These are phyloP conservation scores for Oropetium thomaeum DNA, from an alignment of 176 grass and related monocot species.

Conservation along the genomic window DNA sequence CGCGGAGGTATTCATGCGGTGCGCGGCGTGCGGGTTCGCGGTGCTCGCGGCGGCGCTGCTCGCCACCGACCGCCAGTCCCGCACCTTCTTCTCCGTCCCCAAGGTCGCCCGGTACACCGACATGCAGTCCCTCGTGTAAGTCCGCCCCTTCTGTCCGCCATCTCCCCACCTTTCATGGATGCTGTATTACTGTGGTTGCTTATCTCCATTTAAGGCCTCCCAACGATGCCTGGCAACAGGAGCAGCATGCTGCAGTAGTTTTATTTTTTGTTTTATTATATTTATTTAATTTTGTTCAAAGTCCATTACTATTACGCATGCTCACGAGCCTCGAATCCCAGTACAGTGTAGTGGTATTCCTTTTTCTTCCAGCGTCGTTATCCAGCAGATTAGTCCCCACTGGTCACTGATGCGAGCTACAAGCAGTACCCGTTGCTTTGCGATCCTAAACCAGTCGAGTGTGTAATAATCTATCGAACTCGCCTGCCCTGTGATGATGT, in stretches of 20 bases:
- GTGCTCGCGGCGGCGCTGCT: conserved; percentile 65
- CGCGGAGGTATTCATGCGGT: conserved; percentile 68
- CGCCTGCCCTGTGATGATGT: too few species aligned
- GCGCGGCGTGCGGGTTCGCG: conserved; percentile 57
- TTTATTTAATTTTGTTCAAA: neutral
- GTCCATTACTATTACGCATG: neutral
- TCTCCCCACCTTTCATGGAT: neutral
- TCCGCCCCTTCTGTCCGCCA: neutral
- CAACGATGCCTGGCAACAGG: neutral
- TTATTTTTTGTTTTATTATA: neutral
- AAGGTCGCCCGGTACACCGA: conserved; percentile 77
- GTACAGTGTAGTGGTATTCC: conserved; percentile 4
- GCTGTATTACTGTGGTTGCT: neutral
- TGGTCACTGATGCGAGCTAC: neutral
- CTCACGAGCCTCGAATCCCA: neutral
- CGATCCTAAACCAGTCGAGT: neutral
- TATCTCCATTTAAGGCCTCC: neutral
- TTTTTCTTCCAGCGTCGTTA: neutral
- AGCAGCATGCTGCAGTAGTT: neutral
- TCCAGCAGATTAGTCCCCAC: neutral
- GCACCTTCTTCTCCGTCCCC: conserved; percentile 65
- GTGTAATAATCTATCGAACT: too few species aligned
- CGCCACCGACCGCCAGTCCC: conserved; percentile 55
- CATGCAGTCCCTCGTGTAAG: conserved; percentile 88
- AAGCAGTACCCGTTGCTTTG: neutral